Evolutionary conservation across 2,329 filamentous ascomycete genomes (phyloP).

Genomic region (Dothideomycetidae sp.): DNA sequence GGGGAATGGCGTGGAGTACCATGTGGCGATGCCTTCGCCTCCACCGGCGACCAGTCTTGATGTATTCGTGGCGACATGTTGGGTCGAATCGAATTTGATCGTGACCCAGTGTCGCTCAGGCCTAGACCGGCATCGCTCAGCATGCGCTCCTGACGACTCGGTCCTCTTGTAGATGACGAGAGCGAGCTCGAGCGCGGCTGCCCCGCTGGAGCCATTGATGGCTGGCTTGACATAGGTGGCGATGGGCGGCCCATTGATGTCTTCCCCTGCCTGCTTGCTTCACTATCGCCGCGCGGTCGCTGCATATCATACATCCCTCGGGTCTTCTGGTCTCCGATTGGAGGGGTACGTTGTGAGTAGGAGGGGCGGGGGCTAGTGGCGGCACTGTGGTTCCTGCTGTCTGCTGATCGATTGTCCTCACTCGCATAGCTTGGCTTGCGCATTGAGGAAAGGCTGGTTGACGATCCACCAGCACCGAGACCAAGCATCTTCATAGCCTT

Average conservation of each 20-base stretch:
- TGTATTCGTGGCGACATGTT: background rate
- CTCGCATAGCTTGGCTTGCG: slow-evolving; percentile 3
- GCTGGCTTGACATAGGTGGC: slow-evolving; percentile 17
- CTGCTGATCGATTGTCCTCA: slow-evolving; percentile 4
- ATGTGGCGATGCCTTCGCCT: background rate
- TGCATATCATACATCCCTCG: slow-evolving; percentile 8
- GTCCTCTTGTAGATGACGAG: slow-evolving; percentile 37
- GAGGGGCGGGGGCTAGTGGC: slow-evolving; percentile 6
- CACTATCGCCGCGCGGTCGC: slow-evolving; percentile 22
- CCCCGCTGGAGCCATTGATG: slow-evolving; percentile 24
- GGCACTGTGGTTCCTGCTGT: slow-evolving; percentile 4
- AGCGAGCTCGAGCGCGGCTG: slow-evolving; percentile 43
- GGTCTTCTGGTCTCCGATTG: slow-evolving; percentile 6
- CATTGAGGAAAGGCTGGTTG: slow-evolving; percentile 4
- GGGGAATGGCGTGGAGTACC: background rate
- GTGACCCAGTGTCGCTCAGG: background rate
- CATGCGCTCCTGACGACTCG: slow-evolving; percentile 30
- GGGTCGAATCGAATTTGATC: background rate
- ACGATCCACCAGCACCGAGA: slow-evolving; percentile 20
- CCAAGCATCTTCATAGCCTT: slow-evolving; percentile 51
- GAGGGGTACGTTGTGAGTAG: slow-evolving; percentile 8
- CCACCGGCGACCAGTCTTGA: background rate
- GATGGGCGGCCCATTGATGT: slow-evolving; percentile 18
- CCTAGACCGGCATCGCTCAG: slow-evolving; percentile 1
- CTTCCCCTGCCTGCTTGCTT: slow-evolving; percentile 15